Evolutionary conservation across 768 basidiomycete species (phyloP), one percentile per base, ranked within the genome.

Genomic region (Xerocomellus dryophilus): DNA sequence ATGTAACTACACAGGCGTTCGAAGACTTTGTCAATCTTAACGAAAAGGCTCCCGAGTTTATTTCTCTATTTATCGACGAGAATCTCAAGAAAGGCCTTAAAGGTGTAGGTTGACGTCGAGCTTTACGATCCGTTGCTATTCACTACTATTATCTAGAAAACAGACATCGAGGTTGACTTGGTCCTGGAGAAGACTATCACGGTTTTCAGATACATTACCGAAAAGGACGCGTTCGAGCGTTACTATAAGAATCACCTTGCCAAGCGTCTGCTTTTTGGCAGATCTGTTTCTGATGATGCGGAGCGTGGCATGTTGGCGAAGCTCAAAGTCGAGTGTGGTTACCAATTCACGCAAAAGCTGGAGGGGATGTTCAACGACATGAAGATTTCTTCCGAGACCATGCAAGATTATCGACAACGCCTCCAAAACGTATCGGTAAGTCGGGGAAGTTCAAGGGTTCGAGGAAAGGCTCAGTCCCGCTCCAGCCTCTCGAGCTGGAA

Each of bases 311-410:
- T 99, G 94, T 81, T 99, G 2, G 87, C 93, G 43, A 98, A 97
- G 72, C 84, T 99, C 64, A 98, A 98, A 74, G 81, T 96, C 23
- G 96, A 98, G 73, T 95, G 90, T 64, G 96, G 96, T 7, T 88
- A 86, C 62, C 93, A 96, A 66, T 99, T 98, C 71, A 98, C 97
- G 1, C 93, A 96, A 72, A 95, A 95, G 69, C 76, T 98, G 64
- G 95, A 99, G 71, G 95, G 95, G 53, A 99, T 99, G 96, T 97
- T 99, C 82, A 81, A 92, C 60, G 96, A 98, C 66, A 94, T 99
- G 85, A 90, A 85, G 63, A 69, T 95, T 27, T 96, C 93, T 6
- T 71, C 76, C 18, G 97, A 99, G 51, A 85, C 84, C 15, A 89
- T 88, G 79, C 75, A 80, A 34, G 82, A 81, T 5, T 99, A 93